Base-by-base conservation (phyloP, 805 yeast genomes). In the Monosporozyma servazzii region DNA sequence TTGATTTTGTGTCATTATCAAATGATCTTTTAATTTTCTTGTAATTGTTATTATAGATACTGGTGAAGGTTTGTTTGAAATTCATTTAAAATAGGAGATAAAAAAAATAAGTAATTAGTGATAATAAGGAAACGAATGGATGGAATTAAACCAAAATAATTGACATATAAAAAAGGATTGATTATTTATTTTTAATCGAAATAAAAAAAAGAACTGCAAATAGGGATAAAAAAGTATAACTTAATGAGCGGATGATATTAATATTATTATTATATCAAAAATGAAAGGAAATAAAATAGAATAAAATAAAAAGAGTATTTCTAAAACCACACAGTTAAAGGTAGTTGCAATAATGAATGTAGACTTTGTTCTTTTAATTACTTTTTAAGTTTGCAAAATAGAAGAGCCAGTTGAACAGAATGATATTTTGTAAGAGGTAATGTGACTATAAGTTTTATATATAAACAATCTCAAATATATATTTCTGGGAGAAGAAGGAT, bases 81-180 rank as follows among this genome's bases (percentile, higher is more conserved):
- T 50, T 53, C 55, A 53, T 53, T 36, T 51, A 48, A 29, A 21
- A 11, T 17, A n/a, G 21, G 36, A 18, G 17, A 36, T 31, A 43
- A 27, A 41, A 41, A 41, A 7, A 21, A 13, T 21, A 29, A 21
- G 29, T 21, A n/a, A n/a, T n/a, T n/a, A n/a, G 30, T 21, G 20
- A 18, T 36, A n/a, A 30, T 5, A 36, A 31, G 17, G 25, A 27
- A 50, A 51, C 18, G 50, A 51, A 43, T 47, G 53, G 50, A 51
- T 44, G 50, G 53, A 33, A 41, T 45, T n/a, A 40, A 31, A 30
- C 49, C 46, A 50, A 23, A 41, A 30, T 25, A 39, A 25, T 31
- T 23, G 33, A 23, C 13, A n/a, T 23, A 23, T 33, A 27, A 17
- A 45, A 17, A 17, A 18, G 31, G 33, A 33, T 17, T 27, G 20